Conservation (phyloP, 768 basidiomycete genomes). For the Suillus americanus region DNA sequence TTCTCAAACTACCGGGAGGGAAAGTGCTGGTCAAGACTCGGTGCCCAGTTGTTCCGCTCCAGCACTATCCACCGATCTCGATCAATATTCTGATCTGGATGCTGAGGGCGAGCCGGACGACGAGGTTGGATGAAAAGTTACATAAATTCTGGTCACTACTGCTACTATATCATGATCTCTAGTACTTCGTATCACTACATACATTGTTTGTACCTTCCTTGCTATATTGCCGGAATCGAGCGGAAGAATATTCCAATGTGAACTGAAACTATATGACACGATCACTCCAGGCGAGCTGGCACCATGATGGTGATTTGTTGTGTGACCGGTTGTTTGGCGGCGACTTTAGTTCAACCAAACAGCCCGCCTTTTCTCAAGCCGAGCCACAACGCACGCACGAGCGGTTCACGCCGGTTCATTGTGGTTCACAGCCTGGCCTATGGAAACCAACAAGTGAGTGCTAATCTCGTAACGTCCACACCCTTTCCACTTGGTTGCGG, state of each 20-base stretch:
- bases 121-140: constrained; percentile 44
- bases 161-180: constrained; percentile 20
- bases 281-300: constrained; percentile 19
- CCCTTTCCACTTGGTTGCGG: constrained; percentile 1
- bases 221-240: constrained; percentile 6
- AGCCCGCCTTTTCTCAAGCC: constrained; percentile 21
- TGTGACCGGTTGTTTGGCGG: constrained; percentile 22
- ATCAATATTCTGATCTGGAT: constrained; percentile 37
- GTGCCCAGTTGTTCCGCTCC: constrained; percentile 10
- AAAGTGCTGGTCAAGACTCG: constrained; percentile 5
- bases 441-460: constrained; percentile 37
- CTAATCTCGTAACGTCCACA: constrained; percentile 11
- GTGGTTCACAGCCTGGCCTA: constrained; percentile 29
- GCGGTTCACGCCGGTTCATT: constrained; percentile 37
- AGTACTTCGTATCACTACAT: constrained; percentile 17
- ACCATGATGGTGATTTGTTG: constrained; percentile 10
- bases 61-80: constrained; percentile 20
- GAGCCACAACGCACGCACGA: constrained; percentile 33
- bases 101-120: constrained; percentile 46
- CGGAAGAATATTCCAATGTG: neutral
- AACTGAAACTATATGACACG: neutral
- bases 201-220: constrained; percentile 7
- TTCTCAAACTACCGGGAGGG: constrained; percentile 20
- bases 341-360: constrained; percentile 15
- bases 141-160: constrained; percentile 22